Base-by-base conservation (phyloP, 106 monocot species). In the Dactylorhiza incarnata region DNA sequence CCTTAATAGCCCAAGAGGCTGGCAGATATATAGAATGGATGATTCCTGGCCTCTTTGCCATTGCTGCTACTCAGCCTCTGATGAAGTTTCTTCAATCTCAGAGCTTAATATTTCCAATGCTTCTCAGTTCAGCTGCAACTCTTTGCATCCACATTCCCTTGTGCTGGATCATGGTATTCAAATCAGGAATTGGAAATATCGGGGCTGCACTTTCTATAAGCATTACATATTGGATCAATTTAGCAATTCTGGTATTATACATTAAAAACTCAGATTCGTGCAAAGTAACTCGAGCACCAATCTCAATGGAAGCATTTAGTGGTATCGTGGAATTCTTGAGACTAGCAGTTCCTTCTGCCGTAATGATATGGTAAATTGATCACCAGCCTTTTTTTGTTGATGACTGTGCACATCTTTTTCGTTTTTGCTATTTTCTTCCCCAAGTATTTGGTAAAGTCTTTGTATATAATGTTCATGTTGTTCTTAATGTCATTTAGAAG, bases 121-220 rank as follows among this genome's bases (percentile, higher is more conserved):
- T 81, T 47, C 16, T 76, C 61, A 61, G 81, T 62, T 76, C 72
- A 0, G 4, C 14, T 24, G 4, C n/a, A 19, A 72, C 81, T 8
- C 44, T 72, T 7, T 76, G 59, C 72, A 15, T 81, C 74, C 81
- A 81, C 68, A 63, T 76, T 26, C 76, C 85, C 65, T 47, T 91
- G 6, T 88, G 85, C 61, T 91, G 91, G 91, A 24, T 48, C 17
- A 70, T 91, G n/a, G 91, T 87, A 3, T 91, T 86, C 78, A 86
- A 78, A 70, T 47, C 85, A 22, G 67, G 73, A 29, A n/a, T 87
- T 77, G 80, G 82, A 19, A 86, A 79, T 74, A 66, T 75, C 9
- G 91, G 91, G 10, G 91, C 91, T 29, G 87, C 91, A 47, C 73
- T 91, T 10, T 86, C 88, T 5, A 82, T 84, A 19, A 82, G 84